These are phyloP conservation scores for Aspergillus sp. DNA, from an alignment of 2,329 filamentous ascomycete genomes.

Conservation along the genomic window DNA sequence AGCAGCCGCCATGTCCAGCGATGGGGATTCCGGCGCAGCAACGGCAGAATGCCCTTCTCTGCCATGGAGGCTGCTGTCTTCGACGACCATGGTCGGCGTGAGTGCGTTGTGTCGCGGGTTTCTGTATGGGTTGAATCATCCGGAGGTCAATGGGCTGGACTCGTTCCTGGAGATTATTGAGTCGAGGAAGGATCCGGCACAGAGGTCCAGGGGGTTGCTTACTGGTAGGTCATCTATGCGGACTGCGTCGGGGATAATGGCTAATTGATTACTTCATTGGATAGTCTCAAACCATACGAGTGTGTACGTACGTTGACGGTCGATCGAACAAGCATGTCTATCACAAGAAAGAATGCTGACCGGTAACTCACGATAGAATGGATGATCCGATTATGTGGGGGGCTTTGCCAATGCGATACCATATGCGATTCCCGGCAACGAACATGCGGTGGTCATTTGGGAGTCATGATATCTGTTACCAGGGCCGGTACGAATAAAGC, in stretches of 20 bases:
- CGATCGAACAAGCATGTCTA: slow-evolving; percentile 5
- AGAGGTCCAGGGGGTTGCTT: slow-evolving; percentile 68
- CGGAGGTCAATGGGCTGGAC: slow-evolving; percentile 71
- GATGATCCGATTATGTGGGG: slow-evolving; percentile 97
- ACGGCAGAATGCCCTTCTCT: slow-evolving; percentile 39
- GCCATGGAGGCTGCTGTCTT: slow-evolving; percentile 65
- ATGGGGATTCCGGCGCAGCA: slow-evolving; percentile 35
- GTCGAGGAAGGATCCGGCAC: slow-evolving; percentile 58
- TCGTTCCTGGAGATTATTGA: slow-evolving; percentile 71
- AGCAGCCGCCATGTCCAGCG: slow-evolving; percentile 17
- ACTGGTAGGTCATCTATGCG: slow-evolving; percentile 57
- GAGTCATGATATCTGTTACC: slow-evolving; percentile 93
- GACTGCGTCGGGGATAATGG: background rate
- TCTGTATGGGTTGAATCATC: slow-evolving; percentile 64
- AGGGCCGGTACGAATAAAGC: slow-evolving; percentile 57
- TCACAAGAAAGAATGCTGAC: slow-evolving; percentile 22
- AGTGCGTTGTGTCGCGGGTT: slow-evolving; percentile 67
- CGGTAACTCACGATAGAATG: slow-evolving; percentile 50
- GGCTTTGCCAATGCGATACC: slow-evolving; percentile 67
- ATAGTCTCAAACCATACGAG: slow-evolving; percentile 81
- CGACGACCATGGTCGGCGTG: slow-evolving; percentile 65
- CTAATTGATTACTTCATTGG: slow-evolving; percentile 2
- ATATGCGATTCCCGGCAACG: slow-evolving; percentile 54
- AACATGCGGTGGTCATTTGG: slow-evolving; percentile 85
- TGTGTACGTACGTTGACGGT: slow-evolving; percentile 59